Base-by-base conservation (phyloP, 352 stramenopile genomes). In the Globisporangium orthogonon region DNA sequence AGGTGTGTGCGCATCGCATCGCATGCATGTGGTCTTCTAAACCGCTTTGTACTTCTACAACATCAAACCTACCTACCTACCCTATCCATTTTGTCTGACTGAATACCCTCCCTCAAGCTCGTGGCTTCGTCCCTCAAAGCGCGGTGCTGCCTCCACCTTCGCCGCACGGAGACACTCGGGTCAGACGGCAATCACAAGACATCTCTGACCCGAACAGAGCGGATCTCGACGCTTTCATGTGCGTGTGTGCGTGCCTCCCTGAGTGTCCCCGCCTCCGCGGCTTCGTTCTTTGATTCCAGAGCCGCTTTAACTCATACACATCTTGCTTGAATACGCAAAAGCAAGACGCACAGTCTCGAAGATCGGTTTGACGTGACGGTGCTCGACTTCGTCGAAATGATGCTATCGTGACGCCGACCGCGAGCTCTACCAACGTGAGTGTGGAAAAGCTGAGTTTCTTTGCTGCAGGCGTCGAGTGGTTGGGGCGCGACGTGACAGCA, bases 371-470 rank as follows among this genome's bases (percentile, higher is more conserved):
- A 83, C 48, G 23, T 75, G 13, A 58, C 67, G n/a, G 65, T 86
- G 35, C 65, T 84, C 49, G 72, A 87, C 54, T 86, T 87, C 65
- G 69, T 87, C 45, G 63, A 83, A 40, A 79, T 83, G 72, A 83
- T 84, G 65, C 69, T 86, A 28, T 63, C 68, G 40, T 87, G 57
- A 81, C 15, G 15, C 33, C 23, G 45, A 6, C n/a, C 13, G 46
- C 23, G 10, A 15, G n/a, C 30, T 3, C n/a, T 33, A 14, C n/a
- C 11, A 10, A 28, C 23, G 43, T 7, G 4, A 49, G 18, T 18
- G 44, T 13, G 37, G 17, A 17, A 23, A 23, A 40, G 35, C 35
- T 10, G 35, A 40, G 35, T 7, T 10, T 17, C 37, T 43, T 49
- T 3, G 18, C 28, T 31, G 44, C 44, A 30, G 17, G 18, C 18